Base-by-base conservation (phyloP, 2,329 filamentous ascomycete species). In the Claviceps paspali region DNA sequence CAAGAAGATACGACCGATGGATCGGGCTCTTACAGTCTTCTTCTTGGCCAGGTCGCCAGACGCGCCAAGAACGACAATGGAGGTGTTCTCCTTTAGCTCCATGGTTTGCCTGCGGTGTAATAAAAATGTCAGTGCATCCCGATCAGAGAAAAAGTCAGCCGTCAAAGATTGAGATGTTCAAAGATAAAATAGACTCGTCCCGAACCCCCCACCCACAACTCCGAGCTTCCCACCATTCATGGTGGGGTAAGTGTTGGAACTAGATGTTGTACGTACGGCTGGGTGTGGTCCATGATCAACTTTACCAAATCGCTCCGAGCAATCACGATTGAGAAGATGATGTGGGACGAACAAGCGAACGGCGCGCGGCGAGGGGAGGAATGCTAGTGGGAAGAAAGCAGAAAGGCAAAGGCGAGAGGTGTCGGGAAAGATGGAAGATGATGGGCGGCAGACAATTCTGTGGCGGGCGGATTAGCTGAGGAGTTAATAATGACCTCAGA, bases 1-100 rank as follows among this genome's bases (percentile, higher is more conserved):
- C 21, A 33, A 22, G 12, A 31, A 12, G 15, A 17, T 15, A 18
- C 23, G 26, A 4, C 11, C 29, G 33, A 32, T 26, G 33, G 42
- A 38, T 40, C 36, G 36, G 39, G 33, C 39, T 39, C 76, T 59
- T 65, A 93, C 86, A 32, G 91, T 98, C 79, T 98, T 98, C 80
- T 98, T 98, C 75, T 98, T 98, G 36, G 91, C 91, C 49, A 98
- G 68, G 70, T 98, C 91, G 54, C 91, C 91, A 37, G 91, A 98
- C 47, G 91, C 91, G 54, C 91, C 91, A 49, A 98, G 79, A 52
- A 98, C 91, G 53, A 98, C 75, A 54, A 98, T 92, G 57, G 87
- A 76, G 47, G 91, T 98, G 73, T 98, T 92, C 57, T 96, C 85
- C 73, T 95, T 98, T 56, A 98, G 79, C 76, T 98, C 91, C 63